These are phyloP conservation scores for Arachnopeziza araneosa DNA, from an alignment of 2,329 filamentous ascomycete genomes.

Conservation along the genomic window DNA sequence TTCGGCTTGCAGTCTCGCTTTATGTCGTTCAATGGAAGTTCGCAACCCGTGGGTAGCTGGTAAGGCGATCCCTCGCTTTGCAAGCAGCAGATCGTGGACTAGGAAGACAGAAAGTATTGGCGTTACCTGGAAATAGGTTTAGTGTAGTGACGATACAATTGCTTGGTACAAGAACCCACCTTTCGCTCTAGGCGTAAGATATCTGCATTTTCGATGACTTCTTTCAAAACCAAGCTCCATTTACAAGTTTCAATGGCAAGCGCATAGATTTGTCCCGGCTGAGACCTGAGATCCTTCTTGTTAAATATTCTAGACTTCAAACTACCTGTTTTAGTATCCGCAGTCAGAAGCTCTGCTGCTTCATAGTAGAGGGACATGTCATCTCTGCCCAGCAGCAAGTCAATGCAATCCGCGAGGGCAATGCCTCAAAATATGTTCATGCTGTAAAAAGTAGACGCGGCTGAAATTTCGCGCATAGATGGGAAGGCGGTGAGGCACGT, in stretches of 20 bases:
- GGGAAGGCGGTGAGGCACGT: too few species aligned
- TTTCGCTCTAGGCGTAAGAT: slow-evolving; percentile 78
- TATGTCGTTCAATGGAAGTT: slow-evolving; percentile 71
- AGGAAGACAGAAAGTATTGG: slow-evolving; percentile 76
- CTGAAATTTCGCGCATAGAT: too few species aligned
- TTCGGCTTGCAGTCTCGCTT: slow-evolving; percentile 72
- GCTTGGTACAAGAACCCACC: slow-evolving; percentile 42
- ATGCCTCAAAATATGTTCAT: too few species aligned
- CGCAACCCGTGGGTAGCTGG: slow-evolving; percentile 74
- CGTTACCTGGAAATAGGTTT: slow-evolving; percentile 54
- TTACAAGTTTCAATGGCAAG: slow-evolving; percentile 81
- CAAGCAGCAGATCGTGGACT: slow-evolving; percentile 77
- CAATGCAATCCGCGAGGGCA: too few species aligned
- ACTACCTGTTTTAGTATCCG: slow-evolving; percentile 65
- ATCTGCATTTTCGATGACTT: slow-evolving; percentile 78
- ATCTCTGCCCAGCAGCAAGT: too few species aligned
- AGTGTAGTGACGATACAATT: background rate
- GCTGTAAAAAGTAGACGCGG: too few species aligned
- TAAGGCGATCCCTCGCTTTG: slow-evolving; percentile 77
- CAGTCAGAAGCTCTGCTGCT: slow-evolving; percentile 68
- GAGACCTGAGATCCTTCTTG: slow-evolving; percentile 68
- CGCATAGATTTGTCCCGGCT: slow-evolving; percentile 79
- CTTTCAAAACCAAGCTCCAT: slow-evolving; percentile 81
- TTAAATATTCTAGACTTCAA: slow-evolving; percentile 81
- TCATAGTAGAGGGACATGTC: slow-evolving; percentile 94